phyloP scores from a whole-genome alignment of 2,329 filamentous ascomycete genomes.

The Cladosporium halotolerans region DNA sequence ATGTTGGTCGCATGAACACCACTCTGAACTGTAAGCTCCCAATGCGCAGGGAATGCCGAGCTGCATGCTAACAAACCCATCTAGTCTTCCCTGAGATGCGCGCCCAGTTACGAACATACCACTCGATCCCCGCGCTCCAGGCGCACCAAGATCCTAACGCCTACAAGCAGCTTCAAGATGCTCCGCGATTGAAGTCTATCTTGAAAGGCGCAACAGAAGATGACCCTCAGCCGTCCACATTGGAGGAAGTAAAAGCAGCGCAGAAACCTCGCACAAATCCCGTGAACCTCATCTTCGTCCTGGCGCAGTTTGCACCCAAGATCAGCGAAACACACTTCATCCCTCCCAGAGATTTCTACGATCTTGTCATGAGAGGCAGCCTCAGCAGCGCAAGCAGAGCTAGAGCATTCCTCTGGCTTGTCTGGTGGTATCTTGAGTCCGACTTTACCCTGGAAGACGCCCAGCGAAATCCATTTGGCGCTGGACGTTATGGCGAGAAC shows the following conservation, averaged over 20 bases:
- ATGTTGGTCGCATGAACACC: slow-evolving; percentile 97
- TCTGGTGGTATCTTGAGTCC: slow-evolving; percentile 98
- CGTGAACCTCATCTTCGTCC: slow-evolving; percentile 93
- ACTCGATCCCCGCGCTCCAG: slow-evolving; percentile 93
- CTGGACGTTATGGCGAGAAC: slow-evolving; percentile 40
- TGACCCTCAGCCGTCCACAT: slow-evolving; percentile 70
- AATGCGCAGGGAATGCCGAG: neutral
- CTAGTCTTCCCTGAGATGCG: slow-evolving; percentile 98
- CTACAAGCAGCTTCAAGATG: slow-evolving; percentile 97
- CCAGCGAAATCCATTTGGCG: slow-evolving; percentile 83
- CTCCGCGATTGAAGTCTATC: slow-evolving; percentile 91
- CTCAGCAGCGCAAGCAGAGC: slow-evolving; percentile 78
- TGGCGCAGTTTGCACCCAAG: slow-evolving; percentile 82
- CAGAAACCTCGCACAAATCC: slow-evolving; percentile 81
- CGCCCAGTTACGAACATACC: slow-evolving; percentile 92
- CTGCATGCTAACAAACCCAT: slow-evolving; percentile 15
- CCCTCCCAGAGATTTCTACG: slow-evolving; percentile 81
- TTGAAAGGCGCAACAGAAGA: slow-evolving; percentile 95
- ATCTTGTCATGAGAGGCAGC: slow-evolving; percentile 86
- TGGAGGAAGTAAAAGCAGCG: slow-evolving; percentile 71
- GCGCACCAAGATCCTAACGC: slow-evolving; percentile 90
- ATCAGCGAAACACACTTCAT: slow-evolving; percentile 91
- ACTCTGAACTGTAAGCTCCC: slow-evolving; percentile 77
- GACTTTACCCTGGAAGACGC: slow-evolving; percentile 87
- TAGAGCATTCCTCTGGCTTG: slow-evolving; percentile 87